Percentiles rank a stretch among this genome's conserved stretches.
phyloP scores from a whole-genome alignment of 1,284 basidiomycete species.

The Marasmius tenuissimus region DNA sequence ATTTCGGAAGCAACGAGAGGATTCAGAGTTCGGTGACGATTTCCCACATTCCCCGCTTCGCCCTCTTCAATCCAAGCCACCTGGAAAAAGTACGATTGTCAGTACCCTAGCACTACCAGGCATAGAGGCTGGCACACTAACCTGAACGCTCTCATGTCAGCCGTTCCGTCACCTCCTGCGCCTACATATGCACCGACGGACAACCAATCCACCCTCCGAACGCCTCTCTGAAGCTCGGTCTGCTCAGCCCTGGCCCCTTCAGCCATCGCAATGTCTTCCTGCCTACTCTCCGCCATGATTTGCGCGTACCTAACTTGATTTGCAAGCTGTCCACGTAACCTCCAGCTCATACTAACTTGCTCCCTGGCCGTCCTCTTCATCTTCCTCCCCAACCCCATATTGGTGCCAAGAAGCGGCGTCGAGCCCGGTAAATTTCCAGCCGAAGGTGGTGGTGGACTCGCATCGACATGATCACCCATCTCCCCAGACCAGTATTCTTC shows the following conservation, averaged over 20 bases:
- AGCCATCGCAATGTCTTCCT: not conserved
- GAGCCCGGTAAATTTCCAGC: not conserved
- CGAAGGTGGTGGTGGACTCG: not conserved
- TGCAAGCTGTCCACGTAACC: not conserved
- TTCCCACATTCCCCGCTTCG: not conserved
- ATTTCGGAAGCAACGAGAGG: not conserved
- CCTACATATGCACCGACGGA: not conserved
- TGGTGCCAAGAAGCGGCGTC: not conserved
- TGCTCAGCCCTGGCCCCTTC: not conserved
- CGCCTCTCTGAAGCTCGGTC: not conserved
- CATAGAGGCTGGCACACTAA: not conserved
- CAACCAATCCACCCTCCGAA: not conserved
- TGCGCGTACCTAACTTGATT: not conserved
- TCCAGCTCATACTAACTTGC: not conserved
- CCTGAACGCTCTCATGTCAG: not conserved
- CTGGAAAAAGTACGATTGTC: not conserved
- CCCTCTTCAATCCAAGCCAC: not conserved
- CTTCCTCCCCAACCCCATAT: not conserved
- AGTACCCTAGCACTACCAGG: not conserved
- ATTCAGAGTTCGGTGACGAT: not conserved
- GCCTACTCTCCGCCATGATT: not conserved
- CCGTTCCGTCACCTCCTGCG: not conserved
- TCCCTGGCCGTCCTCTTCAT: not conserved
- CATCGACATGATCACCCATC: not conserved
- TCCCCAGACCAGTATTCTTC: constrained; percentile 1